Evolutionary conservation across 306 rosid species (phyloP).

Genomic region (Crotalaria pallida): DNA sequence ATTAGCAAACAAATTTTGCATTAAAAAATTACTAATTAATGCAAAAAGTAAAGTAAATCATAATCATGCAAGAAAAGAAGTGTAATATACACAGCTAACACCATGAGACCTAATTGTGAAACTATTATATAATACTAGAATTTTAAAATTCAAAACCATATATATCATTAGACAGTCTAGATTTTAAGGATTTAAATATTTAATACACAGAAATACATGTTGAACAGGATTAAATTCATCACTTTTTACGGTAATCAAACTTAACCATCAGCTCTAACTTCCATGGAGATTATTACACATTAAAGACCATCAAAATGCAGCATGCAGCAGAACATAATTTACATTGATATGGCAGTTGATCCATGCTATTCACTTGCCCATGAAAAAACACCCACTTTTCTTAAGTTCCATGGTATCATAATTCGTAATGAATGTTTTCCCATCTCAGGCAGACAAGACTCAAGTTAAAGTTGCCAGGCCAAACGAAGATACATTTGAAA

Average conservation of each 20-base stretch:
- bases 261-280: not conserved
- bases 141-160: not conserved
- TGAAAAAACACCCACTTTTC: not conserved
- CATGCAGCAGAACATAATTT: not conserved
- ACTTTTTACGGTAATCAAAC: not conserved
- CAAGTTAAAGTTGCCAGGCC: slow-evolving; percentile 1
- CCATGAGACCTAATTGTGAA: not conserved
- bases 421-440: not conserved
- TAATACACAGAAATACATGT: not conserved
- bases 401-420: not conserved
- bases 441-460: not conserved
- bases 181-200: not conserved
- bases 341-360: slow-evolving; percentile 2
- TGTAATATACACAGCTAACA: not conserved
- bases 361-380: not conserved
- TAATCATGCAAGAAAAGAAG: not conserved
- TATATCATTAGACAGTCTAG: not conserved
- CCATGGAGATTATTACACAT: not conserved
- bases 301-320: not conserved
- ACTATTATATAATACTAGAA: not conserved
- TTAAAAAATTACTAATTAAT: slow-evolving; percentile 11
- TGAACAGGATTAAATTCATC: not conserved
- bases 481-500: not conserved
- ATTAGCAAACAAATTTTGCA: slow-evolving; percentile 5
- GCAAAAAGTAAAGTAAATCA: slow-evolving; percentile 7